These are phyloP conservation scores for Ruellia speciosa DNA, from an alignment of 305 asterid genomes.

Conservation along the genomic window DNA sequence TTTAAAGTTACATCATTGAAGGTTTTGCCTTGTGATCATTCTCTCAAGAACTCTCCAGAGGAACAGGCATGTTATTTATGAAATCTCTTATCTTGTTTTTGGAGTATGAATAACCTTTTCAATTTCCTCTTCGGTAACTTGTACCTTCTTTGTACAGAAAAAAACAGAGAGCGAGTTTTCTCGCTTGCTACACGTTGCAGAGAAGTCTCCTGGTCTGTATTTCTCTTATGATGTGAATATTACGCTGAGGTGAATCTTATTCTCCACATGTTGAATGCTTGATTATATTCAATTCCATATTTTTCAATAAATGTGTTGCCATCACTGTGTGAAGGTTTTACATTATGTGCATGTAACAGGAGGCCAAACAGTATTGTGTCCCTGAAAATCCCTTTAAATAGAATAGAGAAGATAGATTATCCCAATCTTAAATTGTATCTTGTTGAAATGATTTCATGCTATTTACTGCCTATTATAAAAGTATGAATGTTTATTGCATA, in stretches of 20 bases:
- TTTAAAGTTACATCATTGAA: conserved; percentile 75
- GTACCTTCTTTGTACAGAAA: conserved; percentile 55
- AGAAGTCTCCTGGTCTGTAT: conserved; percentile 74
- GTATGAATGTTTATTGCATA: not conserved
- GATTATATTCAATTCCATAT: conserved; percentile 7
- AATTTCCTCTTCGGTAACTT: conserved; percentile 23
- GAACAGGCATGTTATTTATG: conserved; percentile 54
- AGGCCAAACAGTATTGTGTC: conserved; percentile 6
- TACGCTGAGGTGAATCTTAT: conserved; percentile 64
- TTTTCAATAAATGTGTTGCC: conserved; percentile 7
- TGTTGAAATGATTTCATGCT: not conserved
- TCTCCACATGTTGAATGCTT: conserved; percentile 18
- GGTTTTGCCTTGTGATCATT: conserved; percentile 80
- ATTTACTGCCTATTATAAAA: not conserved
- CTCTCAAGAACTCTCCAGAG: conserved; percentile 70
- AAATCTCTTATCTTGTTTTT: conserved; percentile 17
- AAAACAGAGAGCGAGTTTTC: conserved; percentile 85
- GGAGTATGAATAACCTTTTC: conserved; percentile 19
- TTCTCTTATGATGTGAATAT: conserved; percentile 92
- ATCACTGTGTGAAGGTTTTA: conserved; percentile 1
- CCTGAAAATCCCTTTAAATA: conserved; percentile 7
- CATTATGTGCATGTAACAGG: conserved; percentile 14
- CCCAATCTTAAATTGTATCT: not conserved
- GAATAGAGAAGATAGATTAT: not conserved
- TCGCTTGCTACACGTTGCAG: conserved; percentile 76